phyloP scores from a whole-genome alignment of 192 early-diverging fungal genomes.

The Geranomyces michiganensis region DNA sequence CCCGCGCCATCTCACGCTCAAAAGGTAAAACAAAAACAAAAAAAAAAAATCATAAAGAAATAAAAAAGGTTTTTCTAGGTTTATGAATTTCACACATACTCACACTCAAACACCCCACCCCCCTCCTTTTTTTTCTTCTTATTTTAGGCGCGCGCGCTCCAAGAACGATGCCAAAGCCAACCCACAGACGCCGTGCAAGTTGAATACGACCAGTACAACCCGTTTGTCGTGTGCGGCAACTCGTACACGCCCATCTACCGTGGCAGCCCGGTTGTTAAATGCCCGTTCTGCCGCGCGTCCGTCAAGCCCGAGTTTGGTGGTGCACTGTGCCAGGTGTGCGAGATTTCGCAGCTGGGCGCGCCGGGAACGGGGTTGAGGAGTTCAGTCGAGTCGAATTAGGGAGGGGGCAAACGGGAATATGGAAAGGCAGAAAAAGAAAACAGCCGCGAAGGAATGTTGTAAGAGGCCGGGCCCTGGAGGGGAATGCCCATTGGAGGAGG shows the following conservation, averaged over 20 bases:
- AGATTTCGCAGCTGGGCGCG: constrained; percentile 81
- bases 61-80: neutral
- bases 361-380: constrained; percentile 67
- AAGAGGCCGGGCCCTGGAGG: too few relatives aligned
- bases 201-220: constrained; percentile 95
- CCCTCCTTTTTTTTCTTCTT: neutral
- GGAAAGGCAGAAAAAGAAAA: too few relatives aligned
- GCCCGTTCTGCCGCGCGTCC: constrained; percentile 86
- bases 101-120: neutral
- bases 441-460: too few relatives aligned
- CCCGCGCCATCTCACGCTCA: constrained; percentile 77
- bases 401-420: too few relatives aligned
- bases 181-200: constrained; percentile 79
- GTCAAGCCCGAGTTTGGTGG: constrained; percentile 84
- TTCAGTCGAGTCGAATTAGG: neutral
- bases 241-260: constrained; percentile 90
- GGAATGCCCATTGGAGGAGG: too few relatives aligned
- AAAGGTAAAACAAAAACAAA: constrained; percentile 51
- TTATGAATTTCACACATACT: neutral
- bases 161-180: constrained; percentile 70
- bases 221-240: constrained; percentile 84
- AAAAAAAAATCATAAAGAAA: neutral
- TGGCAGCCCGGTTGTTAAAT: constrained; percentile 76
- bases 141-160: constrained; percentile 63
- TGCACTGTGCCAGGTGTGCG: constrained; percentile 83